phyloP scores from a whole-genome alignment of 257 asterid genomes.

The Nicotiana knightiana region DNA sequence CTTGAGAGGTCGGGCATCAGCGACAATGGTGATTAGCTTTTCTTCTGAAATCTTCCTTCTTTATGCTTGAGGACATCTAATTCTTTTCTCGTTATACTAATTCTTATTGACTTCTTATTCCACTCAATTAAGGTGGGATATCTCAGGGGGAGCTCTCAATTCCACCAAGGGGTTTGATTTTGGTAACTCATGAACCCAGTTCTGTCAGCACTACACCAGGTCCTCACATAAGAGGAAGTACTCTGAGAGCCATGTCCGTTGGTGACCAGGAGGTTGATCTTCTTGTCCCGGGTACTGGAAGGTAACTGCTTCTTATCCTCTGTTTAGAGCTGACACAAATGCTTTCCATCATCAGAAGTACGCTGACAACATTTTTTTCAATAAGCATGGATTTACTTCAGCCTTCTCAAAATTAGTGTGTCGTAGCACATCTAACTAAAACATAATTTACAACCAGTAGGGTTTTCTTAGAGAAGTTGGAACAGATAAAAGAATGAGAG shows the following conservation, averaged over 20 bases:
- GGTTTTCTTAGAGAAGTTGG: background rate
- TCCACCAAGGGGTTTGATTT: slow-evolving; percentile 43
- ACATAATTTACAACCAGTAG: background rate
- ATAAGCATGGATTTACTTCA: background rate
- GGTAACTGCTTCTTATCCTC: slow-evolving; percentile 24
- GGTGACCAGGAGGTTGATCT: slow-evolving; percentile 52
- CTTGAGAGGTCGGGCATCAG: background rate
- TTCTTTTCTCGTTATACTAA: background rate
- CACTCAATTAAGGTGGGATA: slow-evolving; percentile 23
- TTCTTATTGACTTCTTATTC: background rate
- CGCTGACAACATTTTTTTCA: background rate
- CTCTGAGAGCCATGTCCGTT: slow-evolving; percentile 36
- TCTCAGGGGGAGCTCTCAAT: slow-evolving; percentile 37
- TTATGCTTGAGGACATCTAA: background rate
- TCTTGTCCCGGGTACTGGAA: slow-evolving; percentile 49
- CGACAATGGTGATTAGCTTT: background rate
- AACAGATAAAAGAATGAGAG: background rate
- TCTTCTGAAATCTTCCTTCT: background rate
- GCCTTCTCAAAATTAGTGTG: background rate
- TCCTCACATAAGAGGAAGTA: slow-evolving; percentile 44
- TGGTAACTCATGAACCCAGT: slow-evolving; percentile 49
- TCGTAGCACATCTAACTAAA: background rate
- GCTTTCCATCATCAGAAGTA: background rate
- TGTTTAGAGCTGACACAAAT: background rate
- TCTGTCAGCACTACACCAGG: slow-evolving; percentile 39